Evolutionary conservation across 192 early-diverging fungal species (phyloP).

Genomic region (Backusella liffmaniae): DNA sequence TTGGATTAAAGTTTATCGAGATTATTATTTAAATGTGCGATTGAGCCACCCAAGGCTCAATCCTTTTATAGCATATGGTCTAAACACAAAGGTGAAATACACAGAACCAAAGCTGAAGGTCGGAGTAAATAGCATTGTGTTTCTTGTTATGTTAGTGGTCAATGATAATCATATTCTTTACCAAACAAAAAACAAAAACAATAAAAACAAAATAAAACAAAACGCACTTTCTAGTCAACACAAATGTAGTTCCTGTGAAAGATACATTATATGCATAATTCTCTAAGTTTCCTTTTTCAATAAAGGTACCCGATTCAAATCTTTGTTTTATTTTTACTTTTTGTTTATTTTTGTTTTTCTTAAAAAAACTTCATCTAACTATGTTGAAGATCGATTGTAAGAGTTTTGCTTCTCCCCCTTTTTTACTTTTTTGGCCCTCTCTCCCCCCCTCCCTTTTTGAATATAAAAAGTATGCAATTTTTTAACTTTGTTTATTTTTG

Average conservation of each 20-base stretch:
- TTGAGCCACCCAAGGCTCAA: neutral
- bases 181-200: conserved; percentile 8
- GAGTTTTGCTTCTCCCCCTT: neutral
- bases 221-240: conserved; percentile 8
- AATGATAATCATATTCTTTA: conserved; percentile 3
- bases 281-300: neutral
- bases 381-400: conserved; percentile 5
- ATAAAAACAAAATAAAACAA: neutral
- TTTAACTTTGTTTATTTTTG: conserved; percentile 6
- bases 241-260: neutral
- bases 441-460: neutral
- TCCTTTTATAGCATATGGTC: neutral
- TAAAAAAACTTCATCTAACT: neutral
- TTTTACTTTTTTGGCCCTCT: neutral
- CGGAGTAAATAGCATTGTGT: neutral
- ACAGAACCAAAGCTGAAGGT: neutral
- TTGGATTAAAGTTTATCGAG: neutral
- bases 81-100: neutral
- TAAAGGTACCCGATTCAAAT: neutral
- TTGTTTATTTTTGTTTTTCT: neutral
- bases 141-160: neutral
- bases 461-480: neutral
- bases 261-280: neutral
- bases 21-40: neutral
- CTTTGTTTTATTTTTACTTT: neutral